Percentiles rank a stretch among this genome's conserved stretches.
These are phyloP conservation scores for Curvularia sp. DNA, from an alignment of 2,329 filamentous ascomycete genomes.

Conservation along the genomic window DNA sequence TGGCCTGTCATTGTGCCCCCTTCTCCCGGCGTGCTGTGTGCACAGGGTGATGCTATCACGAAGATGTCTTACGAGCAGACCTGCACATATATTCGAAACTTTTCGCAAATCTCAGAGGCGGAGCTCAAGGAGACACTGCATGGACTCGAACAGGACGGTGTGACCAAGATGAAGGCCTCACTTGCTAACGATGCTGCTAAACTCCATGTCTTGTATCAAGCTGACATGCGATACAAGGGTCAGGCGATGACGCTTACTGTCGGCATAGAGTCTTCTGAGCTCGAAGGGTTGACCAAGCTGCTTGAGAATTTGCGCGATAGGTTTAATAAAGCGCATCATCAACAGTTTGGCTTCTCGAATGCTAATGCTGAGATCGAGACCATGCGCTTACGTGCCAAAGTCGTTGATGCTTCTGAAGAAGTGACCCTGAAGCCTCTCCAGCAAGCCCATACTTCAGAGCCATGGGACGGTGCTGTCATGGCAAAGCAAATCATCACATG, in stretches of 20 bases:
- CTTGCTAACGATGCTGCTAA: conserved; percentile 41
- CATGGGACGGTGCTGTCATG: conserved; percentile 49
- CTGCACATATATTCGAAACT: conserved; percentile 54
- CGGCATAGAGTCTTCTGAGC: conserved; percentile 47
- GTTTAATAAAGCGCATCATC: conserved; percentile 54
- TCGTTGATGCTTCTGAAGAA: conserved; percentile 53
- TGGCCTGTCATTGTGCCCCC: conserved; percentile 63
- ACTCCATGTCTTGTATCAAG: conserved; percentile 50
- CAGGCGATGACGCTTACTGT: conserved; percentile 51
- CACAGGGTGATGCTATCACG: conserved; percentile 59
- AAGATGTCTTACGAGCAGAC: conserved; percentile 58
- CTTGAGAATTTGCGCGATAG: conserved; percentile 46
- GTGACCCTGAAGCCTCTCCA: conserved; percentile 50
- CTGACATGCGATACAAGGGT: conserved; percentile 58
- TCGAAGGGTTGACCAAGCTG: conserved; percentile 42
- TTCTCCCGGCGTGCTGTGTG: conserved; percentile 59
- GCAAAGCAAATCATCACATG: conserved; percentile 51
- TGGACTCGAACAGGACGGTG: conserved; percentile 49
- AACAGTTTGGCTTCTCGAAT: conserved; percentile 57
- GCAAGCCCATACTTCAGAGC: conserved; percentile 31
- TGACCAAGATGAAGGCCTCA: conserved; percentile 50
- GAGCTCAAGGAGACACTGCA: conserved; percentile 47
- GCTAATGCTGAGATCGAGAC: conserved; percentile 56
- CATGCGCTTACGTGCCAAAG: conserved; percentile 56
- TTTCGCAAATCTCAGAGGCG: conserved; percentile 46